These are phyloP conservation scores for Uncinocarpus reesii DNA, from an alignment of 2,329 filamentous ascomycete species.

Conservation along the genomic window DNA sequence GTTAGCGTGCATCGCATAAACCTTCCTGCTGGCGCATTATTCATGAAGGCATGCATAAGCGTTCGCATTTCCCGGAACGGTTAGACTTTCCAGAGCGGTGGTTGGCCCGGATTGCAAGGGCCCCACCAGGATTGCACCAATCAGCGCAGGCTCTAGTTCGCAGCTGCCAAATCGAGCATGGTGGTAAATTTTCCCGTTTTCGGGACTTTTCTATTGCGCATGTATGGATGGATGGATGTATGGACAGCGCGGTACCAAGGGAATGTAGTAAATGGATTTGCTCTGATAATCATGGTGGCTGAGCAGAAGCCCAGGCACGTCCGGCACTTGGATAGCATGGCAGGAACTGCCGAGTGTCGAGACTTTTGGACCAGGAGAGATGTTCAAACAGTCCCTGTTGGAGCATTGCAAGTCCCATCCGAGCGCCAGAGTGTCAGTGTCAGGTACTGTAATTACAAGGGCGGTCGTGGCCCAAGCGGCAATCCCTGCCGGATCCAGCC, in stretches of 20 bases:
- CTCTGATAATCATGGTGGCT: too few relatives aligned
- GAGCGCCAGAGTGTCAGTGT: neutral
- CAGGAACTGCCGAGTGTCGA: neutral
- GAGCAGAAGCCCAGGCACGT: too few relatives aligned
- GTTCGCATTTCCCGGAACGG: neutral
- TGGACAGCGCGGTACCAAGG: too few relatives aligned
- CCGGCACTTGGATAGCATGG: neutral
- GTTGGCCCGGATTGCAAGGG: neutral
- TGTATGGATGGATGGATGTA: neutral
- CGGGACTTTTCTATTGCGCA: neutral
- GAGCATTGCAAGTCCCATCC: neutral
- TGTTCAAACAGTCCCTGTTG: constrained; percentile 9
- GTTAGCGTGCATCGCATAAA: constrained; percentile 2
- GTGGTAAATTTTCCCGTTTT: neutral
- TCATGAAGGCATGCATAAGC: neutral
- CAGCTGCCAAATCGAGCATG: neutral
- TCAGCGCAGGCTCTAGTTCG: neutral
- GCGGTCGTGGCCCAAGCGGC: neutral
- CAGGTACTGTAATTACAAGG: constrained; percentile 6
- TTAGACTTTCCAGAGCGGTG: neutral
- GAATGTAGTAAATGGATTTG: too few relatives aligned
- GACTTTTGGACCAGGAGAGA: neutral
- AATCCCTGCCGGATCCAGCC: constrained; percentile 2
- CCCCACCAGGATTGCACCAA: neutral
- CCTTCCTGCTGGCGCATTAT: neutral